Evolutionary conservation across 805 yeast genomes (phyloP).

Genomic region (Saccharomycopsis synnaedendra): DNA sequence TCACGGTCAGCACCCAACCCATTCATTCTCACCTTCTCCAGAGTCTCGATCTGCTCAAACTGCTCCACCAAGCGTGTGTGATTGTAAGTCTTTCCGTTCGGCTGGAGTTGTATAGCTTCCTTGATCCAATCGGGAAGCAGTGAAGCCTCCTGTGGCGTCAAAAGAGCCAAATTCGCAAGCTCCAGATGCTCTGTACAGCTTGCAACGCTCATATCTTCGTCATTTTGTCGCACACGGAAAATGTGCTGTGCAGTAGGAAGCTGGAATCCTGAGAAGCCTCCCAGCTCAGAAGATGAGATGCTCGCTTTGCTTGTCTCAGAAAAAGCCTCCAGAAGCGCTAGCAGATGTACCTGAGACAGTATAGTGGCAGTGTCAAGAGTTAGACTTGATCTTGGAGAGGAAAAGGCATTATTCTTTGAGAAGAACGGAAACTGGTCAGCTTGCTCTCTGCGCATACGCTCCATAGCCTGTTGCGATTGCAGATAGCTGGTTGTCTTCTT

Average conservation of each 20-base stretch:
- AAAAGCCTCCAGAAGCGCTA: background rate
- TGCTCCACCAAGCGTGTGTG: conserved; percentile 27
- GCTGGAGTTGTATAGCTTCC: background rate
- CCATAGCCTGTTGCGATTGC: background rate
- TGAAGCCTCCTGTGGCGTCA: conserved; percentile 17
- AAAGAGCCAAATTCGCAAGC: conserved; percentile 3
- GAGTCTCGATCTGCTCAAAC: conserved; percentile 55
- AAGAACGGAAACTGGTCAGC: background rate
- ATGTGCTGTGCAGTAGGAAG: conserved; percentile 36
- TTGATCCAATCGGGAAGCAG: conserved; percentile 46
- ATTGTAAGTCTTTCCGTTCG: background rate
- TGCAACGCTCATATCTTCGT: conserved; percentile 28
- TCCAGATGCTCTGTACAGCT: conserved; percentile 14
- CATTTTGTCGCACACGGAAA: conserved; percentile 40
- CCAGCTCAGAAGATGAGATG: background rate
- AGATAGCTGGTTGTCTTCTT: conserved; percentile 11
- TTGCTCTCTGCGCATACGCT: background rate
- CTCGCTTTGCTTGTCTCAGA: background rate
- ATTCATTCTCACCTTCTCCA: conserved; percentile 59
- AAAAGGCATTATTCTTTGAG: background rate
- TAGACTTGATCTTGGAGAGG: background rate
- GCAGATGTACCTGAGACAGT: background rate
- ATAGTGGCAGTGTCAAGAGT: conserved; percentile 5
- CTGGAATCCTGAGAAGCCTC: conserved; percentile 35
- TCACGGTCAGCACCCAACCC: conserved; percentile 16